Evolutionary conservation across 257 asterid genomes (phyloP).

Genomic region (Penstemon newberryi): DNA sequence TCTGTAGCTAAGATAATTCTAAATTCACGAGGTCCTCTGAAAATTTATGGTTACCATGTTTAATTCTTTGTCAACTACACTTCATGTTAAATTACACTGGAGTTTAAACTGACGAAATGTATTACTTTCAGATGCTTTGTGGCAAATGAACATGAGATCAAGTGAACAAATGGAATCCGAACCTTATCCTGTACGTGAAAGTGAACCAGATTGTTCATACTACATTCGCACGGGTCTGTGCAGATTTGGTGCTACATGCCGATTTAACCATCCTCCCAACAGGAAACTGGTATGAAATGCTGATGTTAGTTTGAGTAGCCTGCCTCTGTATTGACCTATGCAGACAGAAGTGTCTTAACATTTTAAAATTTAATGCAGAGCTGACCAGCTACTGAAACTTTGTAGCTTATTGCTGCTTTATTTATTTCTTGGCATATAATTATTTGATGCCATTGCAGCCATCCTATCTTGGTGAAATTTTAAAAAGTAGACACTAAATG

Average conservation of each 20-base stretch:
- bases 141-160: slow-evolving; percentile 75
- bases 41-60: not conserved
- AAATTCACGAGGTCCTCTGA: no score
- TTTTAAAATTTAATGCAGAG: not conserved
- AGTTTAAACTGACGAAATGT: slow-evolving; percentile 31
- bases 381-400: not conserved
- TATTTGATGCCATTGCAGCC: not conserved
- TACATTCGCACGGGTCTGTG: slow-evolving; percentile 87
- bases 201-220: slow-evolving; percentile 84
- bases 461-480: not conserved
- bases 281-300: slow-evolving; percentile 61
- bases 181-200: slow-evolving; percentile 81
- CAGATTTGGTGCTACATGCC: slow-evolving; percentile 84
- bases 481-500: not conserved
- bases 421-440: slow-evolving; percentile 1
- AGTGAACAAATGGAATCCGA: slow-evolving; percentile 68
- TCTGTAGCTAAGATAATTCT: no score
- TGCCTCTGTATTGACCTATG: slow-evolving; percentile 5
- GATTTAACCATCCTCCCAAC: slow-evolving; percentile 85
- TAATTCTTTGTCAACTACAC: slow-evolving; percentile 1
- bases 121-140: slow-evolving; percentile 52
- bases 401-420: slow-evolving; percentile 8
- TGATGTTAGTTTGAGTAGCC: slow-evolving; percentile 17
- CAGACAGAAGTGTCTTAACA: not conserved
- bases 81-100: slow-evolving; percentile 18